A percentile compares a stretch with the other conserved stretches of the same genome.
phyloP scores from a whole-genome alignment of 1,284 basidiomycete genomes.

The Macrocybe sp. region DNA sequence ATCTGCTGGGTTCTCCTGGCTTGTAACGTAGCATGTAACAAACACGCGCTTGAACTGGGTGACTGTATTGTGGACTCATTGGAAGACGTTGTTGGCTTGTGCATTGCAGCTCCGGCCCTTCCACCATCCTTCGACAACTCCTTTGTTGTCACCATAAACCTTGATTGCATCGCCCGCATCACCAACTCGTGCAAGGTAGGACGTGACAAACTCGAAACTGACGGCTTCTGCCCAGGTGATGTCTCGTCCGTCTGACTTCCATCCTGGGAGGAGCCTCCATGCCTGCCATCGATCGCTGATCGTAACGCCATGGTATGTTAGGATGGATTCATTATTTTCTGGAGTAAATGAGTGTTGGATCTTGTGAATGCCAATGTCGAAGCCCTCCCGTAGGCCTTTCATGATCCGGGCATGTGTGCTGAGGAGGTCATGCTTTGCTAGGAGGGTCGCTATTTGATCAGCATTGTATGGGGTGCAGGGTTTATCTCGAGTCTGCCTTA shows the following conservation, averaged over 20 bases:
- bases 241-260: constrained; percentile 17
- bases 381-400: constrained; percentile 14
- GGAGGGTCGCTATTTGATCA: constrained; percentile 18
- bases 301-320: constrained; percentile 18
- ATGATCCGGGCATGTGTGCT: constrained; percentile 16
- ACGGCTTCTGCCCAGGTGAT: constrained; percentile 26
- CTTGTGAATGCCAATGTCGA: constrained; percentile 19
- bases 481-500: constrained; percentile 13
- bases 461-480: constrained; percentile 11
- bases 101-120: constrained; percentile 27
- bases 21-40: constrained; percentile 21
- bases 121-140: constrained; percentile 36
- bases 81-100: constrained; percentile 27
- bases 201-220: constrained; percentile 19
- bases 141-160: constrained; percentile 31
- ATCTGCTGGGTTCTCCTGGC: constrained; percentile 33
- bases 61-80: constrained; percentile 23
- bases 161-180: constrained; percentile 13
- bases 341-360: constrained; percentile 19
- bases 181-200: constrained; percentile 9
- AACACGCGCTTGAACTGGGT: constrained; percentile 21
- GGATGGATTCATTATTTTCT: constrained; percentile 18
- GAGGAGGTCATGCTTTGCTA: constrained; percentile 12
- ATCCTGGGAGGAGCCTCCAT: constrained; percentile 27
- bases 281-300: constrained; percentile 27